A percentile compares a stretch with the other conserved stretches of the same genome.
Conservation (phyloP, 345 rosid genomes). For the Trapa bicornis region DNA sequence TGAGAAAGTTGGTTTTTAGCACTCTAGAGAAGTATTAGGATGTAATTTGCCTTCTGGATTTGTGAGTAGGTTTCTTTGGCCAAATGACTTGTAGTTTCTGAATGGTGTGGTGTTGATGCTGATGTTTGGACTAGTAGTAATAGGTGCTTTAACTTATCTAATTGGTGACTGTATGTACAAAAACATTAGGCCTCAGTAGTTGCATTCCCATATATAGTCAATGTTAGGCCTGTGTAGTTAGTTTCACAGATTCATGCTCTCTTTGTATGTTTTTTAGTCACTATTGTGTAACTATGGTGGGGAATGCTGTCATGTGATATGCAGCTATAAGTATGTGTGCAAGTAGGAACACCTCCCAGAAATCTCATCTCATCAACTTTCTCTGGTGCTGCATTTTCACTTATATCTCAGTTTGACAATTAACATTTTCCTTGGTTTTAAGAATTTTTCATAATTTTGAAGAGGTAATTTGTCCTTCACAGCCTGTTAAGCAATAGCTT, state of each 20-base stretch:
- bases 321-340: slow-evolving; percentile 5
- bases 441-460: no score
- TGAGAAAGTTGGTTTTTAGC: slow-evolving; percentile 6
- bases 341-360: slow-evolving; percentile 2
- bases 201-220: slow-evolving; percentile 8
- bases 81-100: slow-evolving; percentile 1
- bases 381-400: no score
- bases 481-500: not conserved
- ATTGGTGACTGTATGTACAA: slow-evolving; percentile 18
- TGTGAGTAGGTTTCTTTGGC: not conserved
- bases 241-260: slow-evolving; percentile 4
- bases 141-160: slow-evolving; percentile 15
- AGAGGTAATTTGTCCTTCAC: not conserved
- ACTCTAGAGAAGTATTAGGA: not conserved
- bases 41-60: slow-evolving; percentile 7
- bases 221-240: slow-evolving; percentile 5
- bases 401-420: not conserved
- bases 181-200: slow-evolving; percentile 8
- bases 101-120: not conserved
- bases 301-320: slow-evolving; percentile 8
- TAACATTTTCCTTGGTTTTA: no score
- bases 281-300: not conserved
- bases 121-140: slow-evolving; percentile 10
- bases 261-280: not conserved
- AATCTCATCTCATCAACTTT: no score